phyloP scores from a whole-genome alignment of 345 rosid genomes.

The Hirschfeldia incana region DNA sequence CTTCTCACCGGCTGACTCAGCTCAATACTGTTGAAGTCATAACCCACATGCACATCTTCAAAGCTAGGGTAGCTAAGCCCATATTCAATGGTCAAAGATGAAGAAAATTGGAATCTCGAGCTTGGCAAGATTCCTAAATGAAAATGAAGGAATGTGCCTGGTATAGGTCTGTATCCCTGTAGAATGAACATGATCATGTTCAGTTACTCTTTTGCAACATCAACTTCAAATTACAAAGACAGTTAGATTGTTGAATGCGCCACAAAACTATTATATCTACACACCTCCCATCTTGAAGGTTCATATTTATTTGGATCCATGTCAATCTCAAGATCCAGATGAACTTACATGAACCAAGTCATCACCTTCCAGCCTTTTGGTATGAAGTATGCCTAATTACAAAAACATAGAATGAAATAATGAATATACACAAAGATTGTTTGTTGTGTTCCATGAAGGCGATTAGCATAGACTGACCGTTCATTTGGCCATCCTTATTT shows the following conservation, averaged over 20 bases:
- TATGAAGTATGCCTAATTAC: constrained; percentile 58
- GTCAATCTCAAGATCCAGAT: constrained; percentile 61
- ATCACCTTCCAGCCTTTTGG: constrained; percentile 89
- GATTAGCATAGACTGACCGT: constrained; percentile 48
- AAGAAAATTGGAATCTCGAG: constrained; percentile 71
- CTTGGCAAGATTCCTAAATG: constrained; percentile 86
- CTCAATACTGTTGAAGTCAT: neutral
- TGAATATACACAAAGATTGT: neutral
- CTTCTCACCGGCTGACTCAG: neutral
- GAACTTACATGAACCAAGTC: constrained; percentile 75
- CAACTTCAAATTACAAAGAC: neutral
- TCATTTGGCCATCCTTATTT: constrained; percentile 52
- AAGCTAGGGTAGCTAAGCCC: neutral
- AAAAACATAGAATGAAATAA: constrained; percentile 9
- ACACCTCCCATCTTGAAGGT: constrained; percentile 90
- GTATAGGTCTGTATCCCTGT: constrained; percentile 57
- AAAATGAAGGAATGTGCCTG: constrained; percentile 76
- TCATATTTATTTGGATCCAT: constrained; percentile 62
- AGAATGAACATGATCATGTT: neutral
- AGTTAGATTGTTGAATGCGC: neutral
- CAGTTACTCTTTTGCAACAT: neutral
- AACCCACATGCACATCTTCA: neutral
- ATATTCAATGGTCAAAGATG: constrained; percentile 36
- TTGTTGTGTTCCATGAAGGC: neutral
- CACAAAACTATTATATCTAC: constrained; percentile 19